These are phyloP conservation scores for Diplodia intermedia DNA, from an alignment of 2,329 filamentous ascomycete species.

Conservation along the genomic window DNA sequence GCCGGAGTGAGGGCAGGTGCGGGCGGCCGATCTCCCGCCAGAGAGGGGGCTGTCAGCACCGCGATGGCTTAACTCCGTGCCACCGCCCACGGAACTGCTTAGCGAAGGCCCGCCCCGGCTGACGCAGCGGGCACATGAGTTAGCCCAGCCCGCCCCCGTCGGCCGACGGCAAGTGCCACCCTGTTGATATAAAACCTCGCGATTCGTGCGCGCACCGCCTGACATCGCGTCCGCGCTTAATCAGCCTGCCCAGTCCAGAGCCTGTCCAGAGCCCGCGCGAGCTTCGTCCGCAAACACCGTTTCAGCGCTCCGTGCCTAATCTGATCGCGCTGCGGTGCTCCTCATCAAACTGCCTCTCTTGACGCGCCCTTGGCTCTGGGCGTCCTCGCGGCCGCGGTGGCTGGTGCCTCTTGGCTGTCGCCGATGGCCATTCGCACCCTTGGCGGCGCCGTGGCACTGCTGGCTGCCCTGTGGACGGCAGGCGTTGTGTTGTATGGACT, in stretches of 20 bases:
- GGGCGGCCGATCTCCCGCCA: constrained; percentile 27
- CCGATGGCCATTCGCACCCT: no score
- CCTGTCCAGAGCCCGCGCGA: neutral
- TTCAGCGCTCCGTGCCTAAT: neutral
- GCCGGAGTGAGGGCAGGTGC: constrained; percentile 20
- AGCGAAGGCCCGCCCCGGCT: constrained; percentile 24
- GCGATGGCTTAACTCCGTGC: constrained; percentile 13
- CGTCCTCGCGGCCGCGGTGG: constrained; percentile 18
- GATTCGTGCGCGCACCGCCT: constrained; percentile 24
- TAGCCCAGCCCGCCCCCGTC: constrained; percentile 1
- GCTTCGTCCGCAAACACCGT: constrained; percentile 11
- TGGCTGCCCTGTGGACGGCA: neutral
- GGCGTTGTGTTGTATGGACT: neutral
- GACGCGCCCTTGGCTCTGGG: constrained; percentile 13
- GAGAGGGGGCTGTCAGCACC: constrained; percentile 18
- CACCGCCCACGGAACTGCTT: constrained; percentile 9
- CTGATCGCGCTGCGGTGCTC: no score
- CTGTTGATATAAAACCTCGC: constrained; percentile 23
- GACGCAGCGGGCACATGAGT: constrained; percentile 17
- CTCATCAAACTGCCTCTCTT: constrained; percentile 21
- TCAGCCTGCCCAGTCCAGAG: constrained; percentile 17
- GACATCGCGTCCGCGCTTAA: constrained; percentile 22
- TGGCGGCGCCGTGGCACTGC: neutral
- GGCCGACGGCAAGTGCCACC: constrained; percentile 28
- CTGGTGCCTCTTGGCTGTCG: neutral